Evolutionary conservation across 1,284 basidiomycete genomes (phyloP), one percentile per base, ranked within the genome.

Genomic region (Peniophora sp.): DNA sequence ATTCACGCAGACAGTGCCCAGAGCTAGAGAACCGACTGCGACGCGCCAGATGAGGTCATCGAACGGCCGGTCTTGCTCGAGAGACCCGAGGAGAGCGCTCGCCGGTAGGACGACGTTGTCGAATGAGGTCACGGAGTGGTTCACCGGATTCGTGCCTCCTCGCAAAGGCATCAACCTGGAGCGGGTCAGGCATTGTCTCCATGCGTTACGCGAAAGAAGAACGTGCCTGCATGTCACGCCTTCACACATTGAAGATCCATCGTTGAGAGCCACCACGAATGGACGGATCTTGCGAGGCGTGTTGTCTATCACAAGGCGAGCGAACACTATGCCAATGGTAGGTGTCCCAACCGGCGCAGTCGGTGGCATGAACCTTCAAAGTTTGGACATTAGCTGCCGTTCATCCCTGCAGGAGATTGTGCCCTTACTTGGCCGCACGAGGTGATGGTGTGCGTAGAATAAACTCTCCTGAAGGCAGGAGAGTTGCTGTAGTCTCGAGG

Each of bases 341-440:
- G 75, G 63, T 24, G 78, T 68, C 2, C 71, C 71, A n/a, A 66
- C 59, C 6, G 78, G 79, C 1, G 72, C 74, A 0, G 79, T 75
- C 24, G 79, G 75, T 3, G 79, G 79, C 78, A 81, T 81, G 57
- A 76, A 79, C 57, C 79, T 81, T 6, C 27, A 32, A 12, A 32
- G 27, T 6, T 32, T n/a, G n/a, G n/a, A 32, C 12, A 12, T 32
- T 12, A 32, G 12, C 12, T 32, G 6, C 6, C 11, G 3, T 42
- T 3, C 20, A 32, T 45, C 14, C 10, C 15, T 27, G n/a, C 20
- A 14, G n/a, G 24, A 32, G 5, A 32, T 32, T 32, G 27, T 12
- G 10, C 52, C 49, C 44, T 18, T 46, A 67, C 64, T 67, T 68
- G 15, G 62, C 57, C 6, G 66, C 66, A 18, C 54, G 27, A 3